Evolutionary conservation across 352 stramenopile genomes (phyloP), one percentile per base, ranked within the genome.

Genomic region (Albugo laibachii): DNA sequence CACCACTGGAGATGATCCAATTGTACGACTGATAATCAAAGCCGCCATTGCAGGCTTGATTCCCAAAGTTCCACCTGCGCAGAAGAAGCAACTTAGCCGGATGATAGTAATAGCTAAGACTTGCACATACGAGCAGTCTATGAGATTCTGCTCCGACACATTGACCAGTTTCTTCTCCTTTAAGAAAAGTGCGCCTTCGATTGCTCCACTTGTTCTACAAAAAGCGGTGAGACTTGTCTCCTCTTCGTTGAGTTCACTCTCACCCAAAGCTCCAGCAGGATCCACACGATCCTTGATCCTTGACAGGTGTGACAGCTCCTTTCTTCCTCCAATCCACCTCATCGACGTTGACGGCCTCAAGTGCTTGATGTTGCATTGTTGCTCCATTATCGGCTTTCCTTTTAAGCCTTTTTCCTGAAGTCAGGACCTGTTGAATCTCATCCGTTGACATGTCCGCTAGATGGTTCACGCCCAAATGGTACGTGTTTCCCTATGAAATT

Each of bases 191-290:
- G 66, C 64, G 37, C 79, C 79, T 63, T 92, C 79, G 34, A 92
- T 50, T 0, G 76, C 70, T 8, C 72, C 75, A 34, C 77, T 93
- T 1, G 80, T 86, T 6, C 77, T 88, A n/a, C 35, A 36, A 11
- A 45, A 10, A 59, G 35, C 10, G 19, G 46, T 47, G 40, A 48
- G 37, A 16, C 48, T n/a, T 31, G 8, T 31, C 24, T 31, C 24
- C 24, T 31, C 3, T 31, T 8, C 24, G 8, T 10, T 8, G 8
- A 43, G 18, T 27, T 14, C 13, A 38, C 21, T 56, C 50, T 36
- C 55, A 83, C 72, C 70, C 71, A 57, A 93, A 95, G 12, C 80
- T 91, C 85, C 85, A 96, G 70, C 85, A 95, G 31, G 80, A 94
- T 14, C 85, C 85, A 37, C 85, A 96, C 42, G 70, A 70, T 34